Conservation (phyloP, 2,329 filamentous ascomycete genomes). For the Ophiognomonia clavigignenti-juglandacearum region DNA sequence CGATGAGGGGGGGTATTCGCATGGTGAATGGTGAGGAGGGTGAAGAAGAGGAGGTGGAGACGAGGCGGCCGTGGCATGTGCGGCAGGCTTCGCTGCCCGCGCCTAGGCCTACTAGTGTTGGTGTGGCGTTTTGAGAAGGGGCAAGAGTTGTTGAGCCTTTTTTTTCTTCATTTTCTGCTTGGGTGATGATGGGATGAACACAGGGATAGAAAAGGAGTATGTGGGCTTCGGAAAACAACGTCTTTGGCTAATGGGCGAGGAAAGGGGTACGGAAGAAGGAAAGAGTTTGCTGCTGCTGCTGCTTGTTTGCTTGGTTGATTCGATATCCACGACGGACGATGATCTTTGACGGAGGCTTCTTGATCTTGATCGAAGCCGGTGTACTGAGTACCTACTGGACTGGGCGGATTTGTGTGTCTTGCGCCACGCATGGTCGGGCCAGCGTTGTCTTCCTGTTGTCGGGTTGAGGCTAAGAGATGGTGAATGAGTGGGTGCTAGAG, state of each 20-base stretch:
- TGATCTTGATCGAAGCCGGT: conserved; percentile 7
- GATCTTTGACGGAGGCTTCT: not conserved
- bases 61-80: not conserved
- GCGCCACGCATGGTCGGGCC: conserved; percentile 6
- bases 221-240: not conserved
- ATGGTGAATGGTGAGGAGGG: not conserved
- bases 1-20: too few species aligned
- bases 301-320: not conserved
- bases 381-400: not conserved
- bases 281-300: not conserved
- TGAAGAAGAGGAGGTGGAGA: conserved; percentile 3
- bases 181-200: not conserved
- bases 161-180: not conserved
- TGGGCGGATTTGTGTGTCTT: not conserved
- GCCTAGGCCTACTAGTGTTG: conserved; percentile 37
- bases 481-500: conserved; percentile 4
- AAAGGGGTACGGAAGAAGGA: not conserved
- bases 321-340: not conserved
- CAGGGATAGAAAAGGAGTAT: not conserved
- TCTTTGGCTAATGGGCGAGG: conserved; percentile 8
- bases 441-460: not conserved
- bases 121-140: conserved; percentile 38
- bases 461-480: not conserved
- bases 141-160: not conserved
- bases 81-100: conserved; percentile 11